Conservation (phyloP, 2,329 filamentous ascomycete genomes). For the Alternaria gaisen region DNA sequence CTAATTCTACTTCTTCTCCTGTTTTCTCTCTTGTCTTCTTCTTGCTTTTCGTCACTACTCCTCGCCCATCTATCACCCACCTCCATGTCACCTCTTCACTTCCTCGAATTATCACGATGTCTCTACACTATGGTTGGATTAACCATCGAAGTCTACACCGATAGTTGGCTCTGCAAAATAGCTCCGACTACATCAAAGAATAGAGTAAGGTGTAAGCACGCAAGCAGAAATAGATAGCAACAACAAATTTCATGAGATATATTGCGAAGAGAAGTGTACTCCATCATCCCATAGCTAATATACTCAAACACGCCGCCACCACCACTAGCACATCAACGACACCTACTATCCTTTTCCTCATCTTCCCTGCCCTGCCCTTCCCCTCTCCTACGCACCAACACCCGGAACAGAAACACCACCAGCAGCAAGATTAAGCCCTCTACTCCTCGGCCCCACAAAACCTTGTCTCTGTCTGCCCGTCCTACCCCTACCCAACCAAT, state of each 20-base stretch:
- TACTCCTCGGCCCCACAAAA: constrained; percentile 71
- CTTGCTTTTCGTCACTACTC: no score
- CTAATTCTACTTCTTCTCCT: no score
- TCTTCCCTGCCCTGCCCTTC: no score
- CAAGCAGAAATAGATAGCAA: background rate
- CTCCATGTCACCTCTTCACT: fast-evolving
- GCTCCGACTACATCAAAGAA: background rate
- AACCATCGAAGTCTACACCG: no score
- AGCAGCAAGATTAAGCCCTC: constrained; percentile 11
- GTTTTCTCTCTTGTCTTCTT: no score
- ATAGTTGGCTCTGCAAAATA: background rate
- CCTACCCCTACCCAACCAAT: constrained; percentile 91
- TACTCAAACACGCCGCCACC: background rate
- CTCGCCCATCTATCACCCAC: no score
- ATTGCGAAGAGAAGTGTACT: no score
- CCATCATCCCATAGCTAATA: background rate
- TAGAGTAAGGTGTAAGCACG: fast-evolving
- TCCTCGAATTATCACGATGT: fast-evolving
- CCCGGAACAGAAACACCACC: constrained; percentile 1
- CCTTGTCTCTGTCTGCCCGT: constrained; percentile 90
- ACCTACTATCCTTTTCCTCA: background rate
- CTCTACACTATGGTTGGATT: no score
- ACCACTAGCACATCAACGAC: background rate
- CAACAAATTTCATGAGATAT: background rate
- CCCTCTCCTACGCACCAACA: background rate